Evolutionary conservation across 306 rosid species (phyloP).

Genomic region (Notholithocarpus densiflorus): DNA sequence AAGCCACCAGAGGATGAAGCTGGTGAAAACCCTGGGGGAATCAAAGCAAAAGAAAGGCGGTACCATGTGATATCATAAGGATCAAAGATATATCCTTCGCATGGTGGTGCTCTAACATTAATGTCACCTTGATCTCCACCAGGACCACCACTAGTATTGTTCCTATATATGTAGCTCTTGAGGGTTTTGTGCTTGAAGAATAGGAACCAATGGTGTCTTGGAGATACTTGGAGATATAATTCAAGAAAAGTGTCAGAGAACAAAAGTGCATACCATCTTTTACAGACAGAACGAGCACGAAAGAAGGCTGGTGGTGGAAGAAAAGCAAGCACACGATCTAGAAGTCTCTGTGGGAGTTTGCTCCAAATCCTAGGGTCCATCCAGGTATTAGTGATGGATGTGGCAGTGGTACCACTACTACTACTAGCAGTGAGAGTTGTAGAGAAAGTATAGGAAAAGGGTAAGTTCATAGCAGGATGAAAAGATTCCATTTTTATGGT

Average conservation of each 20-base stretch:
- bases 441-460: slow-evolving; percentile 61
- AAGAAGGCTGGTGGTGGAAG: slow-evolving; percentile 92
- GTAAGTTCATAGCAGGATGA: slow-evolving; percentile 51
- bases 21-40: slow-evolving; percentile 80
- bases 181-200: slow-evolving; percentile 69
- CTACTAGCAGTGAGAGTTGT: slow-evolving; percentile 11
- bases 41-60: slow-evolving; percentile 49
- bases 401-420: slow-evolving; percentile 11
- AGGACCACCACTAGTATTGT: slow-evolving; percentile 23
- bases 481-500: slow-evolving; percentile 54
- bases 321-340: slow-evolving; percentile 72
- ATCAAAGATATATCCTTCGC: slow-evolving; percentile 76
- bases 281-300: slow-evolving; percentile 79
- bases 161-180: slow-evolving; percentile 47
- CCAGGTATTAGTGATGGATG: slow-evolving; percentile 32
- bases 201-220: slow-evolving; percentile 67
- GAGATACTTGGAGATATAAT: slow-evolving; percentile 62
- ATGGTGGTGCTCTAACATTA: neutral
- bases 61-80: slow-evolving; percentile 77
- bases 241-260: slow-evolving; percentile 67
- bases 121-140: slow-evolving; percentile 4
- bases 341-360: slow-evolving; percentile 67
- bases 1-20: slow-evolving; percentile 74
- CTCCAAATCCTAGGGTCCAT: slow-evolving; percentile 94
- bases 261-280: slow-evolving; percentile 80